Conservation (phyloP, 129 eudicot genomes). For the Cynara cardunculus region DNA sequence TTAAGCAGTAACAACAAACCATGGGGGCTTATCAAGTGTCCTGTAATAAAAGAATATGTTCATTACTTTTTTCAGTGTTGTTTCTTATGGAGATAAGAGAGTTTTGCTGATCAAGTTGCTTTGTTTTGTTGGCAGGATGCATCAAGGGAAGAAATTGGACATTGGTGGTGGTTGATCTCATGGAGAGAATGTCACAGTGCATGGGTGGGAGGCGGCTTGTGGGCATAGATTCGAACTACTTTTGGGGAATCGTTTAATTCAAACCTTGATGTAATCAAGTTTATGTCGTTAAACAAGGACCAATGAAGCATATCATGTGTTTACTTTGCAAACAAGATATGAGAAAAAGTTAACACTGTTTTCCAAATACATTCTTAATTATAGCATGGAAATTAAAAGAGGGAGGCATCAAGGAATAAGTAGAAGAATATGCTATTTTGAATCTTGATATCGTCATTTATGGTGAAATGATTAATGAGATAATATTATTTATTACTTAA, state of each 20-base stretch:
- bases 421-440: conserved; percentile 24
- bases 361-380: background rate
- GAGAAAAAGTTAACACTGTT: background rate
- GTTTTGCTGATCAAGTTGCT: conserved; percentile 16
- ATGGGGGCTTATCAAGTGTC: background rate
- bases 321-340: background rate
- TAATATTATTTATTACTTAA: background rate
- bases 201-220: background rate
- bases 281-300: background rate
- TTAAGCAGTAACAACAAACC: conserved; percentile 12
- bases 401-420: conserved; percentile 25
- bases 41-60: conserved; percentile 1
- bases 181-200: conserved; percentile 27
- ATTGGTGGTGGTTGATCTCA: conserved; percentile 34
- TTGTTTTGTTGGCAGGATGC: background rate
- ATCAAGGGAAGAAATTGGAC: background rate
- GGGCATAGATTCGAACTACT: background rate
- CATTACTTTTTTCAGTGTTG: background rate
- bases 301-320: background rate
- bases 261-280: background rate
- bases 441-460: background rate
- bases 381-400: background rate
- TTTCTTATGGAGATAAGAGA: conserved; percentile 24
- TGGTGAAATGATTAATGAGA: conserved; percentile 17
- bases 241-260: background rate